phyloP scores from a whole-genome alignment of 805 yeast species.

The Spathaspora hagerdaliae region DNA sequence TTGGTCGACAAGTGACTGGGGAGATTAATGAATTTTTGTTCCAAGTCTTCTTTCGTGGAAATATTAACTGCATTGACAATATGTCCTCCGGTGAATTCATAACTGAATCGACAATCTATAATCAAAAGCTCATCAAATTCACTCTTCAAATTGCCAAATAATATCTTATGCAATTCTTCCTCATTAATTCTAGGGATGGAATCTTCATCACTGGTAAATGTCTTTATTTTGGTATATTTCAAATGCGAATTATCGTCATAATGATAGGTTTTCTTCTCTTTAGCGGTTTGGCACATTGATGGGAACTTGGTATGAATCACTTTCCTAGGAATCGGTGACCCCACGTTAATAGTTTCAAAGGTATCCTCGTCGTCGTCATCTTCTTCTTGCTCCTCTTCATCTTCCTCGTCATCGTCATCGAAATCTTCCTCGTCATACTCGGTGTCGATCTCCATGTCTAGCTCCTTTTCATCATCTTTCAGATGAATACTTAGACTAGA shows the following conservation, averaged over 20 bases:
- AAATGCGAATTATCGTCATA: slow-evolving; percentile 30
- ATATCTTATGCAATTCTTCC: slow-evolving; percentile 51
- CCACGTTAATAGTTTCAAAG: slow-evolving; percentile 12
- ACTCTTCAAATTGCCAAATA: slow-evolving; percentile 48
- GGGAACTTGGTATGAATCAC: slow-evolving; percentile 43
- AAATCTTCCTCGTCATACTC: slow-evolving; percentile 1
- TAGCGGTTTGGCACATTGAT: slow-evolving; percentile 60
- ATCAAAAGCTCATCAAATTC: slow-evolving; percentile 56
- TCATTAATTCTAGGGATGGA: slow-evolving; percentile 67
- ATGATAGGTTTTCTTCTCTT: slow-evolving; percentile 18
- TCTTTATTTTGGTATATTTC: slow-evolving; percentile 21
- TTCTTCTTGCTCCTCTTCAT: slow-evolving; percentile 1
- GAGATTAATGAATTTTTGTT: slow-evolving; percentile 42
- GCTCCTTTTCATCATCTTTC: background rate
- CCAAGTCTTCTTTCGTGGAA: slow-evolving; percentile 65
- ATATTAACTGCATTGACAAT: slow-evolving; percentile 79
- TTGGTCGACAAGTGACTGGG: slow-evolving; percentile 1
- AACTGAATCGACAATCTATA: slow-evolving; percentile 88
- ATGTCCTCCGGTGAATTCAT: slow-evolving; percentile 93
- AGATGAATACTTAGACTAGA: slow-evolving; percentile 1
- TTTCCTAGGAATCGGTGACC: slow-evolving; percentile 4
- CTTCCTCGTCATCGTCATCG: background rate
- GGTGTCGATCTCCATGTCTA: background rate
- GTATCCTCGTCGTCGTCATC: slow-evolving; percentile 11
- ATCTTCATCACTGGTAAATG: slow-evolving; percentile 42